phyloP scores from a whole-genome alignment of 2,329 filamentous ascomycete genomes.

The Phoma sp. region DNA sequence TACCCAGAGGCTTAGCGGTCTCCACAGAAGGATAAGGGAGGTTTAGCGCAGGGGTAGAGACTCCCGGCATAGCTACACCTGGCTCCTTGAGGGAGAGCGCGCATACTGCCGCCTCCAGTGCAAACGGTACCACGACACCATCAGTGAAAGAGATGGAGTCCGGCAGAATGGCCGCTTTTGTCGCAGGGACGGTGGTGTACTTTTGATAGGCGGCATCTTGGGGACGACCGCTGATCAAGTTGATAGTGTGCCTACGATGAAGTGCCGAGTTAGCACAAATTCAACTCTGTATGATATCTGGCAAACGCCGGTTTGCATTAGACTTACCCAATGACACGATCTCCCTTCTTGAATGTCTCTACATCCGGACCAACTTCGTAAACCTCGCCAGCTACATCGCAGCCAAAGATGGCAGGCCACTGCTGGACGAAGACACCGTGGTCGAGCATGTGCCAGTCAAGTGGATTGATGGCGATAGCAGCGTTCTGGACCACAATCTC shows the following conservation, averaged over 20 bases:
- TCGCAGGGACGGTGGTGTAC: slow-evolving; percentile 43
- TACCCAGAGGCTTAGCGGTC: slow-evolving; percentile 24
- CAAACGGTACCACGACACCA: slow-evolving; percentile 51
- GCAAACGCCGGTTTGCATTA: no score
- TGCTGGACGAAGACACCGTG: no score
- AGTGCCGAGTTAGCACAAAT: background rate
- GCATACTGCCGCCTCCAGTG: slow-evolving; percentile 50
- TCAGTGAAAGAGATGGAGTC: slow-evolving; percentile 48
- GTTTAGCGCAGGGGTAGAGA: slow-evolving; percentile 39
- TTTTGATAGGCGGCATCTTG: slow-evolving; percentile 35
- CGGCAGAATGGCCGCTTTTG: slow-evolving; percentile 49
- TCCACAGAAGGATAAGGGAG: slow-evolving; percentile 47
- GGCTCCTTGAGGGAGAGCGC: slow-evolving; percentile 45
- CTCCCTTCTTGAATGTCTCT: slow-evolving; percentile 45
- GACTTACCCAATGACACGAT: slow-evolving; percentile 49
- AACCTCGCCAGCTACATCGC: no score
- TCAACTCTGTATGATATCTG: background rate
- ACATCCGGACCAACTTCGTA: no score
- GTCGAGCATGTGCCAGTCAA: no score
- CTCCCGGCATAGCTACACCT: slow-evolving; percentile 22
- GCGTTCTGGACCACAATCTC: slow-evolving; percentile 37
- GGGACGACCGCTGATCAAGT: slow-evolving; percentile 23
- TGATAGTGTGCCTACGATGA: slow-evolving; percentile 25
- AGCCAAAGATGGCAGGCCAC: no score
- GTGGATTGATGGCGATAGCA: slow-evolving; percentile 13